Conservation (phyloP, 2,329 filamentous ascomycete species). For the Xenoacremonium recifei region DNA sequence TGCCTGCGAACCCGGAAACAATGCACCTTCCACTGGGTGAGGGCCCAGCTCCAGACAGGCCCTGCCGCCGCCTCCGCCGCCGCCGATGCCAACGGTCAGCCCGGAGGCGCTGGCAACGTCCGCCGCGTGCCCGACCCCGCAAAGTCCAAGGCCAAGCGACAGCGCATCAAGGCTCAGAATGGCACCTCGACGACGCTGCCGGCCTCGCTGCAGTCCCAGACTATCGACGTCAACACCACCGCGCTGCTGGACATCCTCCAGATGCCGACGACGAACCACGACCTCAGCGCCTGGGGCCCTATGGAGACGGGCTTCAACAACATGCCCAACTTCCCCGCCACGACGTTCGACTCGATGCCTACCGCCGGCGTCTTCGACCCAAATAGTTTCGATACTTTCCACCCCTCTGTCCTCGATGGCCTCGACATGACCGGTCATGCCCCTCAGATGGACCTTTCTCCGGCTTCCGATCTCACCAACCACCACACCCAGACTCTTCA, state of each 20-base stretch:
- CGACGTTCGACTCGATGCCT: constrained; percentile 25
- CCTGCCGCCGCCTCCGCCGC: constrained; percentile 18
- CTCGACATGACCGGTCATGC: constrained; percentile 19
- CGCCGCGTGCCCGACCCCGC: constrained; percentile 25
- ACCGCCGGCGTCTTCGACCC: constrained; percentile 22
- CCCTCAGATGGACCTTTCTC: constrained; percentile 19
- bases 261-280: constrained; percentile 24
- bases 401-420: constrained; percentile 19
- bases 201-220: constrained; percentile 18
- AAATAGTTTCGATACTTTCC: constrained; percentile 22
- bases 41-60: constrained; percentile 25
- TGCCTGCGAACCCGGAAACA: constrained; percentile 27
- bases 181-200: constrained; percentile 21
- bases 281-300: constrained; percentile 25
- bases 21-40: constrained; percentile 28
- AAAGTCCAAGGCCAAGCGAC: constrained; percentile 24
- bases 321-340: constrained; percentile 19
- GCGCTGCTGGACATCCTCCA: constrained; percentile 28
- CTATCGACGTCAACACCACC: constrained; percentile 25
- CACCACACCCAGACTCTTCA: constrained; percentile 10
- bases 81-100: neutral
- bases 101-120: constrained; percentile 9
- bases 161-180: constrained; percentile 23
- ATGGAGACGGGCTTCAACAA: constrained; percentile 25
- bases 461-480: constrained; percentile 17